These are phyloP conservation scores for Chlamydomonas asymmetrica DNA, from an alignment of 139 green algal genomes.

Conservation along the genomic window DNA sequence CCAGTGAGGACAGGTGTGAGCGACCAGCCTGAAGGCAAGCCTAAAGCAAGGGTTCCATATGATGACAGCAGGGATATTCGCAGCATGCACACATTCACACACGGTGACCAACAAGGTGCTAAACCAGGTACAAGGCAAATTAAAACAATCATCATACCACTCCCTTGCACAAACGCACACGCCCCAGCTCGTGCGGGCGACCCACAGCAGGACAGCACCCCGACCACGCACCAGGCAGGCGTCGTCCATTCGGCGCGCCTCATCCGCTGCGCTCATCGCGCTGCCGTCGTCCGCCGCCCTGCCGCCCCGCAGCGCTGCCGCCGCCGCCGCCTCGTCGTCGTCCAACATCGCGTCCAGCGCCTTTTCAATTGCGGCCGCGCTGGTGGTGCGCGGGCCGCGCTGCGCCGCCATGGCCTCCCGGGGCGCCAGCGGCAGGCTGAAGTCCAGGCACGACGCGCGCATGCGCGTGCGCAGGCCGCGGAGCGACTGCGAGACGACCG, in stretches of 20 bases:
- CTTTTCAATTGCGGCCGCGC: neutral
- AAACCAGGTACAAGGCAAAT: neutral
- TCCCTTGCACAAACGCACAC: neutral
- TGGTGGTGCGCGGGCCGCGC: too few relatives aligned
- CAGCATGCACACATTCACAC: neutral
- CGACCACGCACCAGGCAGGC: neutral
- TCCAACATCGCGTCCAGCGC: neutral
- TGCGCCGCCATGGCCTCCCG: too few relatives aligned
- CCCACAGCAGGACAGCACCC: neutral
- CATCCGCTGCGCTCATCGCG: neutral
- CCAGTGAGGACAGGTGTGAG: neutral
- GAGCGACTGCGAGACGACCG: slow-evolving; percentile 55
- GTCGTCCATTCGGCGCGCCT: neutral
- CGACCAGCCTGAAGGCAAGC: neutral
- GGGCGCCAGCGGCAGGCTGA: slow-evolving; percentile 54
- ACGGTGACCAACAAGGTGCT: neutral
- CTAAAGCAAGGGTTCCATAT: neutral
- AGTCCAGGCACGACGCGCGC: slow-evolving; percentile 30
- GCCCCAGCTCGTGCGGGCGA: neutral
- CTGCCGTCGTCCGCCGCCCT: neutral
- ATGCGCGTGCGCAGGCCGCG: slow-evolving; percentile 38
- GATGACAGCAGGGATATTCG: neutral
- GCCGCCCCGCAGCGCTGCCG: neutral
- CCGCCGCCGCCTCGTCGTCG: neutral
- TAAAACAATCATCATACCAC: neutral